These are phyloP conservation scores for Talaromyces sp. DNA, from an alignment of 2,329 filamentous ascomycete genomes.

Conservation along the genomic window DNA sequence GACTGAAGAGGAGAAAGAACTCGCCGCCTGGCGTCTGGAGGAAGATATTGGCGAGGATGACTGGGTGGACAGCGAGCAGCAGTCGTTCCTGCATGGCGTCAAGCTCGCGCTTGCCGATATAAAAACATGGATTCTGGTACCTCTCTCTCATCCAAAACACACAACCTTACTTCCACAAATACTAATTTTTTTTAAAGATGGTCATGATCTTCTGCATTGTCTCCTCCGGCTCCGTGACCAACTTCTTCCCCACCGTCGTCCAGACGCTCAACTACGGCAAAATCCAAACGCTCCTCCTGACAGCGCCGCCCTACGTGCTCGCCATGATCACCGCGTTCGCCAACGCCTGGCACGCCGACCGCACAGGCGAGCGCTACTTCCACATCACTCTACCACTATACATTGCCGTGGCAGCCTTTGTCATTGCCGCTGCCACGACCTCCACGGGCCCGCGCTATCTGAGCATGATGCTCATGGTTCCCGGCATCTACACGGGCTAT, in stretches of 20 bases:
- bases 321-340: background rate
- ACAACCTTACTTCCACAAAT: too few relatives aligned
- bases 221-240: conserved; percentile 55
- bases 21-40: conserved; percentile 39
- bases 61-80: conserved; percentile 33
- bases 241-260: conserved; percentile 40
- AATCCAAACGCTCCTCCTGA: conserved; percentile 45
- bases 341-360: conserved; percentile 9
- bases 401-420: conserved; percentile 10
- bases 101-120: conserved; percentile 32
- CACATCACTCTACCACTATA: background rate
- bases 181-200: conserved; percentile 32
- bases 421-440: background rate
- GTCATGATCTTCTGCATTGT: conserved; percentile 55
- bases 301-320: conserved; percentile 33
- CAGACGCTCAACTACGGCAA: conserved; percentile 39
- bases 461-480: conserved; percentile 17
- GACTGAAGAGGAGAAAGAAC: conserved; percentile 31
- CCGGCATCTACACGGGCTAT: conserved; percentile 48
- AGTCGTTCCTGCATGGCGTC: conserved; percentile 51
- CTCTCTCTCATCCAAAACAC: too few relatives aligned
- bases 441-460: conserved; percentile 3
- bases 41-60: conserved; percentile 26
- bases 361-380: background rate
- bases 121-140: conserved; percentile 59